phyloP scores from a whole-genome alignment of 352 stramenopile genomes.

The Phytophthora lateralis region DNA sequence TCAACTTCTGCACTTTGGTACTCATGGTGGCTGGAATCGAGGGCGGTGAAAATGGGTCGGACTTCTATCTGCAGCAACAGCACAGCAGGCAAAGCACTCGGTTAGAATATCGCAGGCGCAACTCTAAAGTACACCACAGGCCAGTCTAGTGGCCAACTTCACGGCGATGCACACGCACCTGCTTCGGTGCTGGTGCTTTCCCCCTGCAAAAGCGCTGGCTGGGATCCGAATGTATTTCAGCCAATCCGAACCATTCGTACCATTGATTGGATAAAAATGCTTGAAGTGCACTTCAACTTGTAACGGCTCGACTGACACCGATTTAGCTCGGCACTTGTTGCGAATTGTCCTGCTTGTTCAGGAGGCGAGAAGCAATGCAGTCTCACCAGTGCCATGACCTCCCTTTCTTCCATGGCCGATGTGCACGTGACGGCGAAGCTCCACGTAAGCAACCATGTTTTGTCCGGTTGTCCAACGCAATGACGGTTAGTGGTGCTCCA shows the following conservation, averaged over 20 bases:
- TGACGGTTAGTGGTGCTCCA: background rate
- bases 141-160: conserved; percentile 1
- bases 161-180: conserved; percentile 12
- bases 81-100: conserved; percentile 1
- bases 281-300: conserved; percentile 27
- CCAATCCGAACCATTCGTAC: conserved; percentile 7
- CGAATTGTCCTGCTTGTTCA: background rate
- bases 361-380: conserved; percentile 14
- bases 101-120: background rate
- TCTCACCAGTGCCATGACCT: conserved; percentile 1
- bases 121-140: background rate
- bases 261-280: conserved; percentile 24
- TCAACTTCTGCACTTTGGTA: conserved; percentile 98
- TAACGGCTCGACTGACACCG: conserved; percentile 18
- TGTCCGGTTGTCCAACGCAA: background rate
- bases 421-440: background rate
- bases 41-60: conserved; percentile 6
- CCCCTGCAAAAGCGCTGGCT: conserved; percentile 38
- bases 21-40: conserved; percentile 64
- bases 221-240: conserved; percentile 29
- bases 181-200: conserved; percentile 12
- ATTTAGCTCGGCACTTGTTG: conserved; percentile 2
- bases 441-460: conserved; percentile 1
- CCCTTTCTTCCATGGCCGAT: background rate
- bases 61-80: conserved; percentile 22